Evolutionary conservation across 2,329 filamentous ascomycete species (phyloP), one percentile per base, ranked within the genome.

Genomic region (Penicillium polonicum): DNA sequence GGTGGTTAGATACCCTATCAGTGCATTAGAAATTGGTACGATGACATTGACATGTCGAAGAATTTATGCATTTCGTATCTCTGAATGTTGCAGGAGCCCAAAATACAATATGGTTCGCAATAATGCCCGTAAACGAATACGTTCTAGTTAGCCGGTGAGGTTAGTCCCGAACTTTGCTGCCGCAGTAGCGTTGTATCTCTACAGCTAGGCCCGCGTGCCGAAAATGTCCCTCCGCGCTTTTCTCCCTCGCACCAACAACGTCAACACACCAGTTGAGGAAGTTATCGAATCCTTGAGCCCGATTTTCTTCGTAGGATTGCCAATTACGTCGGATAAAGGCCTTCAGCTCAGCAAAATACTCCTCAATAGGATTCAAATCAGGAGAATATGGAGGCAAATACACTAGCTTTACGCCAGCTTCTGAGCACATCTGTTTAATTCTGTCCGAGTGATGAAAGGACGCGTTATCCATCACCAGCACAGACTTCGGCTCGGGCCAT

Each of bases 261-360:
- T 64, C 59, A 41, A 71, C 51, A 54, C 64, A 72, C 68, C 61
- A 69, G 57, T 71, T 65, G 27, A 70, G 58, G 52, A 65, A 70
- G 43, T 27, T 52, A 44, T 59, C 41, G 55, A 70, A 69, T 35
- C 50, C 49, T 57, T 57, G 46, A 0, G 5, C 46, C 12, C 21
- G 51, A 6, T 48, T 46, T 38, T 45, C 38, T 43, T 59, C 46
- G 41, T 55, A 59, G 1, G 15, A 41, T 5, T 36, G 17, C 52
- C 45, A 55, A 25, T 55, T 23, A 8, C 45, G 31, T 38, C 21
- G 19, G 4, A 56, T 56, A 42, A 42, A 53, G 17, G 25, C 55
- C 19, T 52, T 58, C 7, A 53, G 49, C 35, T 53, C 44, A 58
- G 55, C 43, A 43, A 50, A 50, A 2, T 31, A 50, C 25, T 41